Conservation (phyloP, 345 rosid genomes). For the Citrus hindsii region DNA sequence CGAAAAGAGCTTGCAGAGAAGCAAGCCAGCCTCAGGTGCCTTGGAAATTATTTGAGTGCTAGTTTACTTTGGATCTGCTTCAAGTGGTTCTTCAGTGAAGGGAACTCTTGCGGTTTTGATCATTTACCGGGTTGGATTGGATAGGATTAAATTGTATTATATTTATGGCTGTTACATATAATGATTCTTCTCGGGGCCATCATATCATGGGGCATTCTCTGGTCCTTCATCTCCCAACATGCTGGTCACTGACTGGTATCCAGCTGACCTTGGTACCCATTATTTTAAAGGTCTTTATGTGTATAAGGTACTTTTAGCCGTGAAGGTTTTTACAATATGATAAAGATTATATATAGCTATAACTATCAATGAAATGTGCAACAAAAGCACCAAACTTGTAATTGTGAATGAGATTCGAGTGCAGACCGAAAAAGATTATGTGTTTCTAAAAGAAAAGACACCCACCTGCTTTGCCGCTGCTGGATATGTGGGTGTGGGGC, state of each 20-base stretch:
- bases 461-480: slow-evolving; percentile 73
- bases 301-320: slow-evolving; percentile 83
- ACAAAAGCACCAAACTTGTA: slow-evolving; percentile 55
- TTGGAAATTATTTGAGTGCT: slow-evolving; percentile 80
- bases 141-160: no score
- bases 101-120: slow-evolving; percentile 90
- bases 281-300: slow-evolving; percentile 95
- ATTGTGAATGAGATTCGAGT: slow-evolving; percentile 50
- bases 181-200: slow-evolving; percentile 75
- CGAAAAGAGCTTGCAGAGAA: slow-evolving; percentile 70
- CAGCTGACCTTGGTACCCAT: slow-evolving; percentile 69
- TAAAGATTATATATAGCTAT: slow-evolving; percentile 65
- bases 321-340: slow-evolving; percentile 83
- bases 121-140: slow-evolving; percentile 43
- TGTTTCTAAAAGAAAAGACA: slow-evolving; percentile 72
- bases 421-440: slow-evolving; percentile 49
- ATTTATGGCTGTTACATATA: slow-evolving; percentile 40
- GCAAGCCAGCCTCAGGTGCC: slow-evolving; percentile 11
- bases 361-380: slow-evolving; percentile 59
- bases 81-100: slow-evolving; percentile 96
- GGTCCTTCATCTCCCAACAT: slow-evolving; percentile 74
- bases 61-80: slow-evolving; percentile 92
- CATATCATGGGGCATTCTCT: slow-evolving; percentile 86
- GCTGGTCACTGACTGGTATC: slow-evolving; percentile 83
- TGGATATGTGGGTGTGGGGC: slow-evolving; percentile 56